A percentile compares a stretch with the other conserved stretches of the same genome.
Evolutionary conservation across 2,329 filamentous ascomycete species (phyloP).

Genomic region (Hirsutella rhossiliensis): DNA sequence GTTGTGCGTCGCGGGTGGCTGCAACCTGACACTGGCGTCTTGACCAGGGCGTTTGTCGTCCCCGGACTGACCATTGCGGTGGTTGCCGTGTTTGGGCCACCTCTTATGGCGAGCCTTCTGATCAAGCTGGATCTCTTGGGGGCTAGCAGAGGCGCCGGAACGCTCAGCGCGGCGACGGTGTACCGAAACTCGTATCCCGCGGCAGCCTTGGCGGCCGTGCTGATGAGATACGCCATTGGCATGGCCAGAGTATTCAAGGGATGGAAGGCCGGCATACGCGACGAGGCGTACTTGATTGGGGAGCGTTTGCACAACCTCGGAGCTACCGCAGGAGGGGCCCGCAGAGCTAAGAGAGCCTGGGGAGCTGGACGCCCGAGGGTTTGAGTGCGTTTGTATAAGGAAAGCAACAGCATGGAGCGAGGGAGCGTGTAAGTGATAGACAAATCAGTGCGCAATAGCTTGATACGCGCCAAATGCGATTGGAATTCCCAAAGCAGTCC

Average conservation of each 20-base stretch:
- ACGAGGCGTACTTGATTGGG: slow-evolving; percentile 93
- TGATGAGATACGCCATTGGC: slow-evolving; percentile 30
- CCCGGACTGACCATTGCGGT: slow-evolving; percentile 54
- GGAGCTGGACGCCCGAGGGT: slow-evolving; percentile 13
- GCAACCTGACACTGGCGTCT: slow-evolving; percentile 63
- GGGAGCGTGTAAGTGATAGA: too few species aligned
- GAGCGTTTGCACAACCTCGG: slow-evolving; percentile 93
- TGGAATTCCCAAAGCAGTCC: too few species aligned
- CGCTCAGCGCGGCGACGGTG: slow-evolving; percentile 21
- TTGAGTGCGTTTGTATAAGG: neutral
- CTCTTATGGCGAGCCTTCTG: slow-evolving; percentile 35
- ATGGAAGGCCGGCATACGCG: slow-evolving; percentile 74
- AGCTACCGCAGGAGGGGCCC: slow-evolving; percentile 23
- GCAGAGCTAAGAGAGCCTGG: slow-evolving; percentile 23
- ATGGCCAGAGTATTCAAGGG: slow-evolving; percentile 51
- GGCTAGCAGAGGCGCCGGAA: slow-evolving; percentile 8
- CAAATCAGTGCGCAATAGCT: too few species aligned
- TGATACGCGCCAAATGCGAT: too few species aligned
- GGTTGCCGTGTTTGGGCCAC: slow-evolving; percentile 52
- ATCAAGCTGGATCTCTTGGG: slow-evolving; percentile 12
- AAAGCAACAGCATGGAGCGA: neutral
- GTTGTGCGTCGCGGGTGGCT: slow-evolving; percentile 66
- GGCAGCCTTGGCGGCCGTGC: slow-evolving; percentile 36
- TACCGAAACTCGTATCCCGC: slow-evolving; percentile 60
- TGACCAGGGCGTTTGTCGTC: slow-evolving; percentile 79